phyloP scores from a whole-genome alignment of 192 early-diverging fungal species.

The Endogone sp. region DNA sequence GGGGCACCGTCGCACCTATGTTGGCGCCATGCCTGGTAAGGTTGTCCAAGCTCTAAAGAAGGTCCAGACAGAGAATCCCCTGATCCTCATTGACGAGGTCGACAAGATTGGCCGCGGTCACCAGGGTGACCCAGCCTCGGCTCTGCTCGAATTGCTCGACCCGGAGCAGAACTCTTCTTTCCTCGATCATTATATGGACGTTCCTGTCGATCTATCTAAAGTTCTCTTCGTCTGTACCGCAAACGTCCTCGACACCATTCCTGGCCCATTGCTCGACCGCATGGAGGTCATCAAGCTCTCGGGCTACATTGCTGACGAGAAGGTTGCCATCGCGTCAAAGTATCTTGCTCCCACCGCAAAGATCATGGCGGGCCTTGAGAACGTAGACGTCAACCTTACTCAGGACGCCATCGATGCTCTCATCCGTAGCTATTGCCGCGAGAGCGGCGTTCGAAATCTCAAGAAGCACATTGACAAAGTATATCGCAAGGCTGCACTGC shows the following conservation, averaged over 20 bases:
- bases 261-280: slow-evolving; percentile 94
- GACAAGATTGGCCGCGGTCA: slow-evolving; percentile 98
- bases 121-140: slow-evolving; percentile 97
- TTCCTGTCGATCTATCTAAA: slow-evolving; percentile 96
- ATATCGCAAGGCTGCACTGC: slow-evolving; percentile 92
- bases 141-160: slow-evolving; percentile 92
- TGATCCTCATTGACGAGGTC: slow-evolving; percentile 98
- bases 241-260: slow-evolving; percentile 96
- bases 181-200: slow-evolving; percentile 99
- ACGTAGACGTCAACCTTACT: slow-evolving; percentile 63
- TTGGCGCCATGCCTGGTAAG: slow-evolving; percentile 99
- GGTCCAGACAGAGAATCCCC: slow-evolving; percentile 97
- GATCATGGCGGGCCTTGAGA: slow-evolving; percentile 74
- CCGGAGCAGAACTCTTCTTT: slow-evolving; percentile 98
- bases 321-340: slow-evolving; percentile 89
- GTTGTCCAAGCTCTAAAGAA: slow-evolving; percentile 98
- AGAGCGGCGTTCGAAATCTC: slow-evolving; percentile 95
- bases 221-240: slow-evolving; percentile 99
- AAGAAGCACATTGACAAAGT: slow-evolving; percentile 99
- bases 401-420: slow-evolving; percentile 78
- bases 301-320: slow-evolving; percentile 86
- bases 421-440: slow-evolving; percentile 91
- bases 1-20: slow-evolving; percentile 97
- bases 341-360: slow-evolving; percentile 88
- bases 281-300: slow-evolving; percentile 98